Evolutionary conservation across 129 eudicot species (phyloP).

Genomic region (Tagetes erecta): DNA sequence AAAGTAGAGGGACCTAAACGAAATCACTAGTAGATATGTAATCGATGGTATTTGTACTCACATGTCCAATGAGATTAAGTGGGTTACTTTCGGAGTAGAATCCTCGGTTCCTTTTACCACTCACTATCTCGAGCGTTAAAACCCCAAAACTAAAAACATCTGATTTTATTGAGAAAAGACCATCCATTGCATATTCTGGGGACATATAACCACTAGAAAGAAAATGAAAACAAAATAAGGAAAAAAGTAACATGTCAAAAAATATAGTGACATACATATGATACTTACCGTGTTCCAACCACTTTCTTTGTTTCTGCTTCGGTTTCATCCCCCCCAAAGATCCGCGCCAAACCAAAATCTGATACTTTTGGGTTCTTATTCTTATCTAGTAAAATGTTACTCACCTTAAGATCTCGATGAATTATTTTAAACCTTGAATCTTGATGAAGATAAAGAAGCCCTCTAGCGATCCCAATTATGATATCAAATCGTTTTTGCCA

Average conservation of each 20-base stretch:
- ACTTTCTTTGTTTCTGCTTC: slow-evolving; percentile 69
- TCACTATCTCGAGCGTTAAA: slow-evolving; percentile 57
- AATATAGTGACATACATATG: not conserved
- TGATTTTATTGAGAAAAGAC: slow-evolving; percentile 71
- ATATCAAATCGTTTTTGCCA: slow-evolving; percentile 70
- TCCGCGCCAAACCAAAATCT: slow-evolving; percentile 89
- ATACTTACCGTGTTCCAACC: slow-evolving; percentile 81
- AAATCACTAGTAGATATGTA: not conserved
- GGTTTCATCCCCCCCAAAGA: slow-evolving; percentile 73
- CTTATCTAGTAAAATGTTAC: slow-evolving; percentile 73
- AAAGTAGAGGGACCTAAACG: too few species aligned
- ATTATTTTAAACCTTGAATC: slow-evolving; percentile 81
- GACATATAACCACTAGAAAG: slow-evolving; percentile 76
- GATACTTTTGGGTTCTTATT: slow-evolving; percentile 81
- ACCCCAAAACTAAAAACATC: slow-evolving; percentile 87
- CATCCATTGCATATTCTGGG: slow-evolving; percentile 87
- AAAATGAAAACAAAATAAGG: not conserved
- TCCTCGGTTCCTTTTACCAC: slow-evolving; percentile 63
- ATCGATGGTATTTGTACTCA: slow-evolving; percentile 34
- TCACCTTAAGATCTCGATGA: slow-evolving; percentile 83
- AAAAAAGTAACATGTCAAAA: not conserved
- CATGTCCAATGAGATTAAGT: slow-evolving; percentile 84
- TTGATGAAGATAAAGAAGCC: slow-evolving; percentile 85
- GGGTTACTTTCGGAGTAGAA: slow-evolving; percentile 55
- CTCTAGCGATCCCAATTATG: slow-evolving; percentile 68